Conservation (phyloP, 441 rosid species). For the Erysimum cheiri region DNA sequence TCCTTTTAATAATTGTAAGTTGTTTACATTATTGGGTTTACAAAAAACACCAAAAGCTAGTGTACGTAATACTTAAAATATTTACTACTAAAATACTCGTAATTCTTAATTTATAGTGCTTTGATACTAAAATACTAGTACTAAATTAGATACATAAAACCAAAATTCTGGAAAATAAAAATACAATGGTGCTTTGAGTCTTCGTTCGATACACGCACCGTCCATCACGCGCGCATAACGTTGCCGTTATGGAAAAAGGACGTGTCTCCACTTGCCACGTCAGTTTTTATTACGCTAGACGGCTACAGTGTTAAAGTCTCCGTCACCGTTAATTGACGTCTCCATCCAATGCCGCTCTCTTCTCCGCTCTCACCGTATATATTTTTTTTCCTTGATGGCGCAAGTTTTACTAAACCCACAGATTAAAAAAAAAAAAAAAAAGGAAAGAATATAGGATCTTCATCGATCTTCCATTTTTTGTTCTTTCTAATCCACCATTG, state of each 20-base stretch:
- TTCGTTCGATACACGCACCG: neutral
- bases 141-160: too few relatives aligned
- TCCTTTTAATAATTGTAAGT: conserved; percentile 13
- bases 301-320: conserved; percentile 34
- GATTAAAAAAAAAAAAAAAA: neutral
- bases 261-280: conserved; percentile 57
- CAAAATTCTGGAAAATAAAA: too few relatives aligned
- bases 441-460: conserved; percentile 1
- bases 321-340: conserved; percentile 41
- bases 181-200: neutral
- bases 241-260: conserved; percentile 52
- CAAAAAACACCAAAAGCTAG: too few relatives aligned
- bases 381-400: conserved; percentile 25
- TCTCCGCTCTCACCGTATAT: conserved; percentile 13
- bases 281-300: conserved; percentile 36
- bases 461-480: conserved; percentile 6
- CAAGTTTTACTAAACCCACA: conserved; percentile 24
- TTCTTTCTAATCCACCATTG: conserved; percentile 23
- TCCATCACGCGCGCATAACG: conserved; percentile 31
- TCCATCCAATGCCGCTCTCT: conserved; percentile 38
- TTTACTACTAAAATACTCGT: too few relatives aligned
- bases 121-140: too few relatives aligned
- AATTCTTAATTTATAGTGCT: too few relatives aligned
- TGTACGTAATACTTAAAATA: too few relatives aligned
- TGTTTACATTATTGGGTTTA: neutral